phyloP scores from a whole-genome alignment of 495 filamentous ascomycete species.

The Glonium stellatum region DNA sequence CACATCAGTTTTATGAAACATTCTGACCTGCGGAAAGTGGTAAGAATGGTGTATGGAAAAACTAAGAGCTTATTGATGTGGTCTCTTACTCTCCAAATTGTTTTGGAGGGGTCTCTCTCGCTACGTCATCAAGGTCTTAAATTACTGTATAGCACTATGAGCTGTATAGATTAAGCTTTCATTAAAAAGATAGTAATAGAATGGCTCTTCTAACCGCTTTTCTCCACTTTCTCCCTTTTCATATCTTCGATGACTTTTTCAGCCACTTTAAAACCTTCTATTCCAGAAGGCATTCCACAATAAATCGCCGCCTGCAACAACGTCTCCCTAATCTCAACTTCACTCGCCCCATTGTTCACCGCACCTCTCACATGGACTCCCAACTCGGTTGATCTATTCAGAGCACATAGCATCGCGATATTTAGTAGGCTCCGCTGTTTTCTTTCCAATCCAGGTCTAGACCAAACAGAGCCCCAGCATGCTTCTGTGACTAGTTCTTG shows the following conservation, averaged over 20 bases:
- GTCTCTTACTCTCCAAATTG: no score
- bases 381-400: slow-evolving; percentile 48
- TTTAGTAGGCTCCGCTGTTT: slow-evolving; percentile 51
- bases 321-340: slow-evolving; percentile 50
- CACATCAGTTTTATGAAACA: no score
- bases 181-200: no score
- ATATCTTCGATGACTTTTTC: slow-evolving; percentile 31
- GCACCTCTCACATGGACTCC: slow-evolving; percentile 49
- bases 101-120: no score
- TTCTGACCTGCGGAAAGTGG: no score
- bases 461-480: slow-evolving; percentile 51
- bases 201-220: background rate
- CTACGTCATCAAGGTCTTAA: no score
- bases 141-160: no score
- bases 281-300: slow-evolving; percentile 43
- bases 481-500: slow-evolving; percentile 49
- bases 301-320: slow-evolving; percentile 48
- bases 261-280: slow-evolving; percentile 42
- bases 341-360: slow-evolving; percentile 46
- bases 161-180: no score
- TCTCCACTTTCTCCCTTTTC: background rate
- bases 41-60: no score
- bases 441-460: slow-evolving; percentile 46
- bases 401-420: slow-evolving; percentile 49
- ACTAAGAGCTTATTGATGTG: no score